phyloP scores from a whole-genome alignment of 345 rosid species.

The Brassica napus region DNA sequence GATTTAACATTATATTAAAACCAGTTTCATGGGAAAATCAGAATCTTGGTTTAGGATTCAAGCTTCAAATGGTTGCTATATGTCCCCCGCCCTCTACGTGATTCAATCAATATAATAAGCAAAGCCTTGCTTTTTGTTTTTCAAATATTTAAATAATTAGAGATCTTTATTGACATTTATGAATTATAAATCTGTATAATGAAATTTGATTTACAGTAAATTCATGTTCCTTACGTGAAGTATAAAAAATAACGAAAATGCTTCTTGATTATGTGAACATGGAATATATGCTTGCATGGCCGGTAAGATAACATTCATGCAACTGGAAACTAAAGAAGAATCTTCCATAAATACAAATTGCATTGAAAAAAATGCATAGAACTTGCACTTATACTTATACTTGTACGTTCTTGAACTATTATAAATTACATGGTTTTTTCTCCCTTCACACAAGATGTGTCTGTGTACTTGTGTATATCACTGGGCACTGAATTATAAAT shows the following conservation, averaged over 20 bases:
- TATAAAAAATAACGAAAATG: neutral
- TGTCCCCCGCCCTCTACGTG: neutral
- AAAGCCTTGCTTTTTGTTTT: neutral
- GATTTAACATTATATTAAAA: neutral
- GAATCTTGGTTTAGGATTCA: neutral
- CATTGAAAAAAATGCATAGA: neutral
- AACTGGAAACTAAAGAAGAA: neutral
- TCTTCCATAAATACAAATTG: conserved; percentile 20
- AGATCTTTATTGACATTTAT: neutral
- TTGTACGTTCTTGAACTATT: conserved; percentile 1
- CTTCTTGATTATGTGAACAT: conserved; percentile 1
- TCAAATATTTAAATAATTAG: too few relatives aligned
- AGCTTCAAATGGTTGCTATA: neutral
- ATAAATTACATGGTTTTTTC: conserved; percentile 4
- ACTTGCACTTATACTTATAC: neutral
- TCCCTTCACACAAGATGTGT: conserved; percentile 2
- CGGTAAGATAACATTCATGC: conserved; percentile 15
- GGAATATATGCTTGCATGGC: conserved; percentile 25
- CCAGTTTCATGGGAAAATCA: neutral
- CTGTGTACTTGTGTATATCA: neutral
- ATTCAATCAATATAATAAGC: neutral
- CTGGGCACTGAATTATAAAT: neutral
- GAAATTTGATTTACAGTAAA: neutral
- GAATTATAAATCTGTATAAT: neutral
- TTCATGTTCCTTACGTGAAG: neutral